Evolutionary conservation across 441 rosid species (phyloP), one percentile per base, ranked within the genome.

Genomic region (Corymbia calophylla): DNA sequence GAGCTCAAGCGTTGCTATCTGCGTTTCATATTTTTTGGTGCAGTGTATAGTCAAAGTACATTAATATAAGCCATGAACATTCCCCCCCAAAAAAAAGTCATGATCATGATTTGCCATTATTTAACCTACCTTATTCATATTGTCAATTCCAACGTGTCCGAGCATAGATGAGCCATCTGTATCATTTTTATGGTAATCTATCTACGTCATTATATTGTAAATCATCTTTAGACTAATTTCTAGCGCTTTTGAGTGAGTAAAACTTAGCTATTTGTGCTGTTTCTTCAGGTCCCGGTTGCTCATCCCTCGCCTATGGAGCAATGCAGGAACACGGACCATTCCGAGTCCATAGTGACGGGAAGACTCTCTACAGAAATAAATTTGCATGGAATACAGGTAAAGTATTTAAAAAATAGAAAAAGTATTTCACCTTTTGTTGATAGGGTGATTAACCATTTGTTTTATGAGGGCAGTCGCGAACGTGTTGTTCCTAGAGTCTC

Each of bases 251-350:
- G 88, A 25, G 25, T 87, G 17, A 3, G 31, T 23, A 53, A 39
- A 85, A 53, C 5, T 35, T 18, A 12, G 27, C 9, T 15, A 47
- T 18, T 48, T 35, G 6, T 64, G 49, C n/a, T 39, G 8, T 18
- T 49, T 77, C 53, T 15, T 8, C 91, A 97, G 98, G 99, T 51
- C 99, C 99, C 17, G 98, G 98, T 39, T 97, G 99, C 90, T 97
- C 99, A 70, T 97, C 99, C 77, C 92, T 97, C 84, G 97, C 93
- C 7, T 97, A 95, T 93, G 98, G 99, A 88, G 98, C 99, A 81
- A 91, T 96, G 96, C 93, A 95, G 91, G 99, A 97, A 89, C 94
- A 94, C 12, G 99, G 99, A 88, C 99, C 98, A 6, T 97, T 97
- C 49, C 89, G 98, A 53, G 98, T 96, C 88, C 92, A 89, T 27